Evolutionary conservation across 805 yeast genomes (phyloP).

Genomic region (Wickerhamomyces chambardii): DNA sequence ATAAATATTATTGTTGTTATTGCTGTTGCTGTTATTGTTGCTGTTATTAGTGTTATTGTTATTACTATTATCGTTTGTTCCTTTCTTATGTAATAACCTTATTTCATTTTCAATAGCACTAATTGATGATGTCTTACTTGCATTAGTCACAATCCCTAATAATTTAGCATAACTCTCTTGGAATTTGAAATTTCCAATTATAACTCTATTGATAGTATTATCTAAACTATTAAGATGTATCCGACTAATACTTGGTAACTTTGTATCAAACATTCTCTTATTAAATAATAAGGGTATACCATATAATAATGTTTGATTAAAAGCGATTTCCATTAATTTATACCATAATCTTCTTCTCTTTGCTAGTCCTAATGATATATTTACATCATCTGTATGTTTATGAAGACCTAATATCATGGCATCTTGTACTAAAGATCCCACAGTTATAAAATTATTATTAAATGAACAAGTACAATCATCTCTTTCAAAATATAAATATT

Average conservation of each 20-base stretch:
- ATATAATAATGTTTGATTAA: conserved; percentile 10
- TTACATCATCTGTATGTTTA: conserved; percentile 10
- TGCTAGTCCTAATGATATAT: background rate
- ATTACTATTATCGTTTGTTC: no score
- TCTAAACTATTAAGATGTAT: no score
- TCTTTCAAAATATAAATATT: conserved; percentile 10
- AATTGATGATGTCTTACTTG: conserved; percentile 10
- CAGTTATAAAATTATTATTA: conserved; percentile 6
- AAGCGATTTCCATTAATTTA: conserved; percentile 10
- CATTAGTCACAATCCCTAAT: conserved; percentile 9
- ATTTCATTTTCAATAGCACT: conserved; percentile 1
- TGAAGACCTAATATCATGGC: conserved; percentile 12
- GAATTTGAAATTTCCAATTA: conserved; percentile 7
- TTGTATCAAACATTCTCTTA: conserved; percentile 12
- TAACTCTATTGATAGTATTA: conserved; percentile 9
- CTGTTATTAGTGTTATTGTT: no score
- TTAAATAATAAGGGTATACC: conserved; percentile 16
- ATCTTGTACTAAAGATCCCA: conserved; percentile 14
- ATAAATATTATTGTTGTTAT: no score
- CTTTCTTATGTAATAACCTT: no score
- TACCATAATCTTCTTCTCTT: conserved; percentile 17
- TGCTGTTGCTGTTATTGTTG: no score
- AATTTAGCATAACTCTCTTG: conserved; percentile 10
- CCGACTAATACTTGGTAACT: no score
- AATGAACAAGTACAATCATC: conserved; percentile 16